Base-by-base conservation (phyloP, 805 yeast species). In the Wickerhamiella qilinensis region DNA sequence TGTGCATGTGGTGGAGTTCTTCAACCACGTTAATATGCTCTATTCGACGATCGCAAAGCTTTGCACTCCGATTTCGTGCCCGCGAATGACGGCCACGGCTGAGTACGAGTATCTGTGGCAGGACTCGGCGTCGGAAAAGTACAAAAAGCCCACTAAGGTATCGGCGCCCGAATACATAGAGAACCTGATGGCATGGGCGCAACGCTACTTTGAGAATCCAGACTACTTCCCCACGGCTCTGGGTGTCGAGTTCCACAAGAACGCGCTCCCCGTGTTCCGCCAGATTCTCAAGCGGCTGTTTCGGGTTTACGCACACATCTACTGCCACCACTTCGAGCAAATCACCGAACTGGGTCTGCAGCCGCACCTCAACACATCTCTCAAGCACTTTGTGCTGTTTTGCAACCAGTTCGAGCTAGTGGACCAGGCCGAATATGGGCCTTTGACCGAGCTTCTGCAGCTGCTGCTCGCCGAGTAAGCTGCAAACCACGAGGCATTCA, bases 101-200 rank as follows among this genome's bases (percentile, higher is more conserved):
- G 96, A 86, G 62, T 88, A 85, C 55, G 98, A 91, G 58, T 91
- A 91, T 54, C 67, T 91, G 43, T 91, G 99, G 99, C 94, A 88
- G 56, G 94, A 86, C 50, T 42, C 57, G 18, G 34, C 44, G 15
- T 64, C 64, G 46, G 63, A 72, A 31, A 59, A 63, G 41, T 65
- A 57, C 48, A 70, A 70, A 51, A 74, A 77, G 43, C 97, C 98
- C 1, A 73, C 82, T 7, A 77, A 91, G 15, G 75, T 91, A 49
- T 75, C 86, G 30, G 98, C 99, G 0, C 95, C 98, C 32, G 93
- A 81, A 40, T 91, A 91, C 53, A 91, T 88, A 35, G 97, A 91
- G 57, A 74, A 78, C 41, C 69, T 91, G 46, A 84, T 91, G 94
- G 73, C 71, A 46, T 91, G 98, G 97, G 80, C 85, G 41, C 97